Evolutionary conservation across 2,329 filamentous ascomycete species (phyloP).

Genomic region (Monosporascus cannonballus): DNA sequence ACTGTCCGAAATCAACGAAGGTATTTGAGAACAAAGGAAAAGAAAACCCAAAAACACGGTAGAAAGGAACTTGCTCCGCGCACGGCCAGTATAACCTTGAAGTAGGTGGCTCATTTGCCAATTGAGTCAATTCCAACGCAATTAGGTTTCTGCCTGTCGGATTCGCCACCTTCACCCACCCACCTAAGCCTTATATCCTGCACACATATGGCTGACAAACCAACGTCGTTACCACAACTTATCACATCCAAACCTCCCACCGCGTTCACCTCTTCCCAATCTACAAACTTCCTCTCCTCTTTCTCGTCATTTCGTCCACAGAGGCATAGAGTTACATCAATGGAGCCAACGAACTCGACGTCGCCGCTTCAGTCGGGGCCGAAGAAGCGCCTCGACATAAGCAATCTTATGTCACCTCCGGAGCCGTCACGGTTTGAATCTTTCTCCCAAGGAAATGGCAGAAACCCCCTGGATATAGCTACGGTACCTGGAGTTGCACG

Average conservation of each 20-base stretch:
- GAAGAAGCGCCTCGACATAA: slow-evolving; percentile 42
- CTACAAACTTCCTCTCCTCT: neutral
- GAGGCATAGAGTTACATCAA: neutral
- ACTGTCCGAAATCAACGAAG: neutral
- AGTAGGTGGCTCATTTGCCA: slow-evolving; percentile 3
- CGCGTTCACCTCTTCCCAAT: slow-evolving; percentile 6
- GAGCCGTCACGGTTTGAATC: slow-evolving; percentile 47
- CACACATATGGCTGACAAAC: slow-evolving; percentile 15
- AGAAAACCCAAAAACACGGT: too few relatives aligned
- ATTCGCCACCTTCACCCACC: slow-evolving; percentile 17
- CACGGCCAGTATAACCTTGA: too few relatives aligned
- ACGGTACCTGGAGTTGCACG: slow-evolving; percentile 23
- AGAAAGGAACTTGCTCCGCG: too few relatives aligned
- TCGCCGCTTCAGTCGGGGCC: slow-evolving; percentile 10
- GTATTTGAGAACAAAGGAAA: too few relatives aligned
- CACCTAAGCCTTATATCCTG: slow-evolving; percentile 4
- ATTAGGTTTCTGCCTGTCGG: slow-evolving; percentile 16
- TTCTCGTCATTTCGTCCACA: too few relatives aligned
- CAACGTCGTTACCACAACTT: neutral
- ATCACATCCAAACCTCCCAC: slow-evolving; percentile 3
- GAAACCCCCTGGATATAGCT: slow-evolving; percentile 16
- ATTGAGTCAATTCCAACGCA: slow-evolving; percentile 19
- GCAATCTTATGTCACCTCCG: slow-evolving; percentile 57
- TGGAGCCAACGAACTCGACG: slow-evolving; percentile 10
- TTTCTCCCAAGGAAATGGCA: slow-evolving; percentile 33